phyloP scores from a whole-genome alignment of 305 asterid species.

The Caryopteris hybrid region DNA sequence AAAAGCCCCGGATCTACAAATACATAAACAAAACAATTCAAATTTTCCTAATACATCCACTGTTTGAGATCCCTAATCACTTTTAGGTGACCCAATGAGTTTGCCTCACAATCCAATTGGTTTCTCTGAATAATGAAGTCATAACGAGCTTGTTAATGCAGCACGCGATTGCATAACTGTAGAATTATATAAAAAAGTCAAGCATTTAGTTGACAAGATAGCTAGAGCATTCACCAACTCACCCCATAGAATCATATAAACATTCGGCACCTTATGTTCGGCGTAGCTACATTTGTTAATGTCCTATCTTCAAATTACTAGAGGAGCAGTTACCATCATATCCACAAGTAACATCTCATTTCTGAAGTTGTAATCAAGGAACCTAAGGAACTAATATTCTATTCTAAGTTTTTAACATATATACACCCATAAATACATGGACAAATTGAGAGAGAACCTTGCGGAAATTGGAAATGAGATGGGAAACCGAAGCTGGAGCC shows the following conservation, averaged over 20 bases:
- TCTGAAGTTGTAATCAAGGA: not conserved
- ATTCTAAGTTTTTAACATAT: not conserved
- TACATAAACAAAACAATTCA: not conserved
- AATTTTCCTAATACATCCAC: not conserved
- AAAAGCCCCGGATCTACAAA: not conserved
- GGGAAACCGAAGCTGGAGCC: conserved; percentile 83
- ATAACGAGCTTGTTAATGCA: not conserved
- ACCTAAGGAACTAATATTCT: not conserved
- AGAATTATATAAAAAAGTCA: too few relatives aligned
- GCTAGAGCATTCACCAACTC: not conserved
- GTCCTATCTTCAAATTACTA: conserved; percentile 1
- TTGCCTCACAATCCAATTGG: not conserved
- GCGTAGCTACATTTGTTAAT: not conserved
- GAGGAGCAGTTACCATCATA: not conserved
- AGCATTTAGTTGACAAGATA: not conserved
- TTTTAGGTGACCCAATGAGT: not conserved
- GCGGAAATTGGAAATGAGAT: conserved; percentile 79
- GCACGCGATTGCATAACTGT: not conserved
- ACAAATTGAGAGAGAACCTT: conserved; percentile 52
- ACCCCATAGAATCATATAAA: not conserved
- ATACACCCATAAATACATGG: not conserved
- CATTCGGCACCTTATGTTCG: not conserved
- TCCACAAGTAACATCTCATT: not conserved
- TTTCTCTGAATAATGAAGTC: not conserved
- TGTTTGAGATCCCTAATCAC: not conserved